phyloP scores from a whole-genome alignment of 805 yeast genomes.

The Jamesozyma hellenica region DNA sequence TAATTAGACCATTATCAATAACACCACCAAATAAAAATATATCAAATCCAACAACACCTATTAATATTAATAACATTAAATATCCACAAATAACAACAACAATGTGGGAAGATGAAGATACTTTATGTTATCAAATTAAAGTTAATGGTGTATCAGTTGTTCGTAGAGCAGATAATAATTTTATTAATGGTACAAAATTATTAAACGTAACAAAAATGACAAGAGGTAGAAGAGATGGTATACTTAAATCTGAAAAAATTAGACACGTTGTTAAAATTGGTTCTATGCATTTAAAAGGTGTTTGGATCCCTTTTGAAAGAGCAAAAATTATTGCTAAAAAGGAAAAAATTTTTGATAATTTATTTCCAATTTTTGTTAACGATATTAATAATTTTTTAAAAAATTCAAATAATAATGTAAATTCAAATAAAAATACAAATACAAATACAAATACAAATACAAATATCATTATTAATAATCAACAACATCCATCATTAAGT shows the following conservation, averaged over 20 bases:
- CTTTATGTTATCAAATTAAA: conserved; percentile 76
- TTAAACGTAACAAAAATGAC: conserved; percentile 82
- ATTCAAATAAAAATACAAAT: not conserved
- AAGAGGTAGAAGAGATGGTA: conserved; percentile 78
- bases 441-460: not conserved
- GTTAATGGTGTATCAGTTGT: conserved; percentile 74
- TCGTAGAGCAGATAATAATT: conserved; percentile 73
- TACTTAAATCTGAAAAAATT: conserved; percentile 63
- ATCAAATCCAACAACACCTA: too few relatives aligned
- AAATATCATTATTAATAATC: too few relatives aligned
- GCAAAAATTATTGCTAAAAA: conserved; percentile 74
- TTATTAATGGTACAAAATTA: conserved; percentile 78
- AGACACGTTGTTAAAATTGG: conserved; percentile 80
- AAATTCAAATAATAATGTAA: not conserved
- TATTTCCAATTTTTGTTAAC: conserved; percentile 61
- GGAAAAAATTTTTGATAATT: conserved; percentile 59
- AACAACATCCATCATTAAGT: too few relatives aligned
- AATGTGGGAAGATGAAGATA: conserved; percentile 86
- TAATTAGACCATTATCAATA: too few relatives aligned
- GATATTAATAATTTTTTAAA: conserved; percentile 48
- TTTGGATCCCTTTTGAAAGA: conserved; percentile 81
- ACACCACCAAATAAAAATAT: too few relatives aligned
- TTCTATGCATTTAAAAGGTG: conserved; percentile 80
- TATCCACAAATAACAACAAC: conserved; percentile 62
- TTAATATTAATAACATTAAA: not conserved